Percentiles rank a stretch among this genome's conserved stretches.
Evolutionary conservation across 768 basidiomycete genomes (phyloP).

Genomic region (Amanita exitialis): DNA sequence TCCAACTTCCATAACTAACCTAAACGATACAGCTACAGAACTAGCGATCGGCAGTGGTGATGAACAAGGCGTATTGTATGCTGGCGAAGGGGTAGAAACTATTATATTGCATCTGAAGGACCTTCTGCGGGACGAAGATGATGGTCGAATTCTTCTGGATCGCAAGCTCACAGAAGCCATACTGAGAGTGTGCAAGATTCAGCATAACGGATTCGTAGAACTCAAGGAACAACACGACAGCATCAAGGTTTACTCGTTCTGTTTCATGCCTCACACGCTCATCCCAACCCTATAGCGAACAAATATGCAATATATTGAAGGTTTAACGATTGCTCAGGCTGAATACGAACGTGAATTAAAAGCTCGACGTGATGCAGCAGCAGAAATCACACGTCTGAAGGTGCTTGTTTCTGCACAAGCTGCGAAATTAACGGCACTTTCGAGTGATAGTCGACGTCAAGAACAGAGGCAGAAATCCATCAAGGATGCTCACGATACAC

Average conservation of each 20-base stretch:
- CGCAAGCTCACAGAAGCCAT: constrained; percentile 64
- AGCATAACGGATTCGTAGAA: constrained; percentile 46
- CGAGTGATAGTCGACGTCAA: constrained; percentile 65
- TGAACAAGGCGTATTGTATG: constrained; percentile 9
- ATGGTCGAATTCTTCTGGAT: constrained; percentile 59
- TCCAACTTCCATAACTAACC: not conserved
- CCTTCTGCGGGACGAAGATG: constrained; percentile 45
- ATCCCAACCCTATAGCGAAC: constrained; percentile 47
- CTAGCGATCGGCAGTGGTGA: not conserved
- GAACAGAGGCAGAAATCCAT: constrained; percentile 74
- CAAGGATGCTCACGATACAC: constrained; percentile 65
- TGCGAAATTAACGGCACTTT: constrained; percentile 75
- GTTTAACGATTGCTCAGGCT: constrained; percentile 83
- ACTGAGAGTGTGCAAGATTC: constrained; percentile 52
- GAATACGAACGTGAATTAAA: constrained; percentile 92
- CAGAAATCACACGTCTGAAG: constrained; percentile 79
- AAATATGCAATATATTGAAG: constrained; percentile 88
- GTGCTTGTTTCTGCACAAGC: constrained; percentile 86
- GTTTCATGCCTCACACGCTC: not conserved
- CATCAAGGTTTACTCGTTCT: constrained; percentile 52
- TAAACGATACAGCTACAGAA: not conserved
- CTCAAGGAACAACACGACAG: constrained; percentile 76
- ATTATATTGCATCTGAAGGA: constrained; percentile 49
- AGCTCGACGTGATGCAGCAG: constrained; percentile 82
- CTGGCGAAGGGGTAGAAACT: constrained; percentile 30